Evolutionary conservation across 768 basidiomycete species (phyloP).

Genomic region (Termitomyces sp.): DNA sequence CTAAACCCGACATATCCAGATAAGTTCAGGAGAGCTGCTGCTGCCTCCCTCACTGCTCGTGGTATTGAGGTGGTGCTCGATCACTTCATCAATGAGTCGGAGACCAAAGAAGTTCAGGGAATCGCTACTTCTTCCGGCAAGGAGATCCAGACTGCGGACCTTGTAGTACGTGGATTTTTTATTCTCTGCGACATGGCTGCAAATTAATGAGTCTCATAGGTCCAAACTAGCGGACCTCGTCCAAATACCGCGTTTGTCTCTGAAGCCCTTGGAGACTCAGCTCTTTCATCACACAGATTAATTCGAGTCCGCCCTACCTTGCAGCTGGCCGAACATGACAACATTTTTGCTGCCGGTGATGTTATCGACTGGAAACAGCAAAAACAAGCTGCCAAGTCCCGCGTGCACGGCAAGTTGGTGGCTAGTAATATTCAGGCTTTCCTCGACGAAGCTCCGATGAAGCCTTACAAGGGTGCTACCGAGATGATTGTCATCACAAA

Average conservation of each 20-base stretch:
- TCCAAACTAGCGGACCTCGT: conserved; percentile 35
- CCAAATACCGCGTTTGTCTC: conserved; percentile 48
- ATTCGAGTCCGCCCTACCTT: conserved; percentile 55
- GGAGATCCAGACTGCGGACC: conserved; percentile 40
- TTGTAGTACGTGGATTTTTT: conserved; percentile 40
- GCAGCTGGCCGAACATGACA: conserved; percentile 43
- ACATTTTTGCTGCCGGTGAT: conserved; percentile 65
- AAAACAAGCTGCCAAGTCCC: conserved; percentile 47
- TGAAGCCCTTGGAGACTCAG: conserved; percentile 28
- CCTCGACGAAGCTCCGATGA: conserved; percentile 28
- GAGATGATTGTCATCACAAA: conserved; percentile 57
- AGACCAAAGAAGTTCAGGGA: conserved; percentile 31
- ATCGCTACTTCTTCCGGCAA: conserved; percentile 48
- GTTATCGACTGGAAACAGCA: conserved; percentile 61
- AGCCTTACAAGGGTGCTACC: conserved; percentile 39
- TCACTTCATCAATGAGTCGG: conserved; percentile 46
- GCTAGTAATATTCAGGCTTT: conserved; percentile 43
- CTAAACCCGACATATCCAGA: conserved; percentile 52
- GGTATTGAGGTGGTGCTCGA: conserved; percentile 47
- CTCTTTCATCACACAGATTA: conserved; percentile 31
- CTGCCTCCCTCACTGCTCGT: conserved; percentile 31
- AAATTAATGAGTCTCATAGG: conserved; percentile 15
- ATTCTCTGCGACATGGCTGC: not conserved
- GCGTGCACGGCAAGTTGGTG: conserved; percentile 38
- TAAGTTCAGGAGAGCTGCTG: conserved; percentile 45